Base-by-base conservation (phyloP, 2,329 filamentous ascomycete genomes). In the Trichoderma simmonsii region DNA sequence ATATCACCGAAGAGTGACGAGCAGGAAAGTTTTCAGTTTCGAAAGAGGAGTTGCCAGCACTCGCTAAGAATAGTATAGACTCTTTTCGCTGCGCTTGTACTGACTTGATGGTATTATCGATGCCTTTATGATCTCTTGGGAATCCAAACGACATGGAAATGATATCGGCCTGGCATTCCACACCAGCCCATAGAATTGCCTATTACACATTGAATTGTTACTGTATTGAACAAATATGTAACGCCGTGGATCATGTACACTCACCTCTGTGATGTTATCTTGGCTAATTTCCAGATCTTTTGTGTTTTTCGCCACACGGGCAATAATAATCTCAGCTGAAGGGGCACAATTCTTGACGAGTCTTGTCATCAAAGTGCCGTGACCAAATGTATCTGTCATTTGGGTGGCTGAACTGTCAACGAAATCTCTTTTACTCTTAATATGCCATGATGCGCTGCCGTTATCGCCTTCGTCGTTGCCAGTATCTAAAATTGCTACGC, bases 141-240 rank as follows among this genome's bases (percentile, higher is more conserved):
- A 77, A 73, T 1, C 75, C 77, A 56, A 79, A 78, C 1, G 77
- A 78, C 74, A 79, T 77, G 39, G 74, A 75, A 21, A 78, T 77
- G 43, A 79, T 76, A 54, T 78, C 73, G 0, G 74, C 77, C n/a
- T 76, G 39, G 15, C 70, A 68, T 21, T 73, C 51, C 3, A 74
- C 54, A 1, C 70, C 72, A 3, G 76, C 77, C 71, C 75, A 73
- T 2, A 71, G 34, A 11, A 79, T 77, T 21, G 77, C 77, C 75
- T 77, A 34, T 51, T 51, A 18, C 18, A 24, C 6, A 34, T 24
- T 0, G 4, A 18, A 39, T 4, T 26, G 24, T 56, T 18, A 56
- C 2, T 21, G 11, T 3, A 14, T 2, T 24, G 15, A 9, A 14
- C 14, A 14, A 28, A 8, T 0, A 30, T 30, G 1, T 9, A 3